phyloP scores from a whole-genome alignment of 352 stramenopile genomes.

The Pythium pyrilobum region DNA sequence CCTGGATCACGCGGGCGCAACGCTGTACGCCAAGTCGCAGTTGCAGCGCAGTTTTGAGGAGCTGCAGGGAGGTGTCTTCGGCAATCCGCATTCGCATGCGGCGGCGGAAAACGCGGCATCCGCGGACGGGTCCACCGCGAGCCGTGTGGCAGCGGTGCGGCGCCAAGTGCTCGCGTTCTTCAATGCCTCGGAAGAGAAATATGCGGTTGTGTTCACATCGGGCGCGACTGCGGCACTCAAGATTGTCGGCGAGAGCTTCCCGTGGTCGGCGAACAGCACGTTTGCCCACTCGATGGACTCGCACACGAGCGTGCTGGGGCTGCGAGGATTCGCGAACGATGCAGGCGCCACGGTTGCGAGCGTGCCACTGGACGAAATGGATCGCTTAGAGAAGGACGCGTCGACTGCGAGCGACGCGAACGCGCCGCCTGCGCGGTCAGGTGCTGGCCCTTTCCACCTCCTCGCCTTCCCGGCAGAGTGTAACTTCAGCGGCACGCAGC shows the following conservation, averaged over 20 bases:
- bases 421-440: neutral
- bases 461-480: conserved; percentile 74
- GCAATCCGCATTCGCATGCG: conserved; percentile 59
- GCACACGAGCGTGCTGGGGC: conserved; percentile 71
- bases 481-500: conserved; percentile 66
- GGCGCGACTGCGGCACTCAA: conserved; percentile 79
- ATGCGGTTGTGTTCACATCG: conserved; percentile 82
- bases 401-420: neutral
- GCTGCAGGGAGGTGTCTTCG: conserved; percentile 45
- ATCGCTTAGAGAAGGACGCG: conserved; percentile 5
- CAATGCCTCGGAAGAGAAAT: conserved; percentile 55
- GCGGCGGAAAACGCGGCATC: neutral
- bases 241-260: conserved; percentile 77
- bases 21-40: conserved; percentile 66
- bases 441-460: conserved; percentile 18
- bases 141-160: conserved; percentile 37
- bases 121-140: conserved; percentile 32
- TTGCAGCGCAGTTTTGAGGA: conserved; percentile 43
- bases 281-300: conserved; percentile 64
- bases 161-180: conserved; percentile 67
- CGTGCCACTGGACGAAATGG: conserved; percentile 35
- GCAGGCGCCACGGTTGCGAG: conserved; percentile 23
- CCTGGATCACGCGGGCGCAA: conserved; percentile 82
- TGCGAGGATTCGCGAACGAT: conserved; percentile 37
- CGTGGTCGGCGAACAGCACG: conserved; percentile 43